Evolutionary conservation across 495 filamentous ascomycete species (phyloP).

Genomic region (Aspergillus ostianus): DNA sequence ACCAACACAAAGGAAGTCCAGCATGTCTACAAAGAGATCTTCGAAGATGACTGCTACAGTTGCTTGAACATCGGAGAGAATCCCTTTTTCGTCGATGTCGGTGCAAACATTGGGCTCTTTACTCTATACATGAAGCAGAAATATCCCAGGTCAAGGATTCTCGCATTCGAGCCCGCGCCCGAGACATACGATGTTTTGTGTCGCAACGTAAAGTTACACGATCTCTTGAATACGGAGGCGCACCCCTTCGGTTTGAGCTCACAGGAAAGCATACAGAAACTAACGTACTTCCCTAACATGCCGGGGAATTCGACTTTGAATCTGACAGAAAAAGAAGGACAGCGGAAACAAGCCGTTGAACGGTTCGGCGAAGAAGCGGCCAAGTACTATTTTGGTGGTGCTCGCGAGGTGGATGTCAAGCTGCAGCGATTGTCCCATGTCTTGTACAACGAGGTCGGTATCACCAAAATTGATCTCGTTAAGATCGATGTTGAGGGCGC

Average conservation of each 20-base stretch:
- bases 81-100: constrained; percentile 25
- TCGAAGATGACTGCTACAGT: not conserved
- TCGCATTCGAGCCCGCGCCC: constrained; percentile 29
- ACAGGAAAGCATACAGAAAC: not conserved
- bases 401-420: not conserved
- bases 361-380: not conserved
- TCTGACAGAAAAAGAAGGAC: not conserved
- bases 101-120: constrained; percentile 27
- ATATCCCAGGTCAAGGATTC: constrained; percentile 20
- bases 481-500: constrained; percentile 7
- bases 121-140: constrained; percentile 27
- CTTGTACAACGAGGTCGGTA: not conserved
- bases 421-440: constrained; percentile 1
- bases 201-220: constrained; percentile 18
- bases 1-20: not conserved
- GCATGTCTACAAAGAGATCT: constrained; percentile 4
- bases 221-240: not conserved
- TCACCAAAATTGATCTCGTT: constrained; percentile 1
- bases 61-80: constrained; percentile 5
- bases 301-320: constrained; percentile 6
- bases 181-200: constrained; percentile 19
- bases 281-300: not conserved
- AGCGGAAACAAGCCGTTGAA: not conserved
- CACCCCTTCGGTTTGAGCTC: not conserved
- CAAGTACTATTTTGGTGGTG: not conserved